Base-by-base conservation (phyloP, 495 filamentous ascomycete species). In the Hapsidospora chrysogenum region DNA sequence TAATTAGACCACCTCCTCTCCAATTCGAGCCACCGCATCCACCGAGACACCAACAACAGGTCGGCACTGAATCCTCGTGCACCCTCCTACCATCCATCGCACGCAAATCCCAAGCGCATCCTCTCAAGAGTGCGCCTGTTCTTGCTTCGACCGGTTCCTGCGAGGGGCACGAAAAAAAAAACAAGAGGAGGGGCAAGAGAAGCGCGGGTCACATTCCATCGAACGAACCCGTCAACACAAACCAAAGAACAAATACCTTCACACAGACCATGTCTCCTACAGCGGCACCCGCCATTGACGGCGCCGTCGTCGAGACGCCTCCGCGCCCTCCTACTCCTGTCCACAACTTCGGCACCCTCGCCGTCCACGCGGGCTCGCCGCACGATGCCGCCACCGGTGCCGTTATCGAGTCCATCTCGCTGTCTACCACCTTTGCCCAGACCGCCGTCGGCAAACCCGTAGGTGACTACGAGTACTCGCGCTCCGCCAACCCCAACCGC, bases 361-460 rank as follows among this genome's bases (percentile, higher is more conserved):
- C 85, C 28, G 85, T 93, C 6, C 85, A 93, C 56, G 80, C 85
- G 34, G 85, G 85, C 32, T 58, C 81, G 19, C 79, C 76, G 43
- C 79, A 85, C 51, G 85, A 93, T 58, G 79, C 82, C 17, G 58
- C 61, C 6, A 93, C 84, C 15, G 85, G 85, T 31, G 85, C 85
- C 39, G 85, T 93, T 40, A 93, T 93, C 51, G 78, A 82, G 49
- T 58, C 85, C 29, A 89, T 93, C 46, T 89, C 85, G 2, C 73
- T 93, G 11, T 85, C 80, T 3, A 92, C 85, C 7, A 92, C 85
- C 10, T 92, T 78, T 46, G 80, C 73, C 5, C 85, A 92, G 57
- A 76, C 64, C 13, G 63, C 68, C 9, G 81, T 85, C 7, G 85
- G 82, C 14, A 72, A 74, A 44, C 85, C 85, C 3, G 64, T 92